A percentile compares a stretch with the other conserved stretches of the same genome.
phyloP scores from a whole-genome alignment of 2,329 filamentous ascomycete genomes.

The Aspergillus carbonarius region DNA sequence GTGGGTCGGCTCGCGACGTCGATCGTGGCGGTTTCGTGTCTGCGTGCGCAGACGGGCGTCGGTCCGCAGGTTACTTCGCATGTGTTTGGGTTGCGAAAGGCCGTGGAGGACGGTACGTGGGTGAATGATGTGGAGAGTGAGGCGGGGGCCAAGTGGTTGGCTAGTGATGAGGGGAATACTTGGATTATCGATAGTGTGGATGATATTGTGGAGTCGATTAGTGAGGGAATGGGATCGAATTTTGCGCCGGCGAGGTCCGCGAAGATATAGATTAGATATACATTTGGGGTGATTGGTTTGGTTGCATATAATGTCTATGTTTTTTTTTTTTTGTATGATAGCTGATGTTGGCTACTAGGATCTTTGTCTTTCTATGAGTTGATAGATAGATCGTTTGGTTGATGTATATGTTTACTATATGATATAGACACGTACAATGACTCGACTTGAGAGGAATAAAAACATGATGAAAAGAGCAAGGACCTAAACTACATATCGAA shows the following conservation, averaged over 20 bases:
- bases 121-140: slow-evolving; percentile 53
- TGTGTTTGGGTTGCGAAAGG: slow-evolving; percentile 77
- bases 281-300: no score
- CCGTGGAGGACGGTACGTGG: slow-evolving; percentile 64
- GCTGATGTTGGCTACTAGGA: background rate
- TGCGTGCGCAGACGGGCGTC: slow-evolving; percentile 77
- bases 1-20: slow-evolving; percentile 72
- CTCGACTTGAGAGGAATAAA: no score
- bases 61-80: slow-evolving; percentile 80
- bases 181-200: slow-evolving; percentile 66
- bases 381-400: no score
- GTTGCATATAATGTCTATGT: background rate
- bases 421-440: no score
- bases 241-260: slow-evolving; percentile 53
- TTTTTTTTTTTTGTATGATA: background rate
- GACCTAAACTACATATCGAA: no score
- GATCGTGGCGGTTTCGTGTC: slow-evolving; percentile 69
- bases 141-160: slow-evolving; percentile 60
- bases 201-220: slow-evolving; percentile 54
- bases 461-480: no score
- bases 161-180: slow-evolving; percentile 62
- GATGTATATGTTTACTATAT: no score
- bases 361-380: no score
- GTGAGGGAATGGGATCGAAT: slow-evolving; percentile 50
- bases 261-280: no score